phyloP scores from a whole-genome alignment of 2,329 filamentous ascomycete genomes.

The Orbilia javanica region DNA sequence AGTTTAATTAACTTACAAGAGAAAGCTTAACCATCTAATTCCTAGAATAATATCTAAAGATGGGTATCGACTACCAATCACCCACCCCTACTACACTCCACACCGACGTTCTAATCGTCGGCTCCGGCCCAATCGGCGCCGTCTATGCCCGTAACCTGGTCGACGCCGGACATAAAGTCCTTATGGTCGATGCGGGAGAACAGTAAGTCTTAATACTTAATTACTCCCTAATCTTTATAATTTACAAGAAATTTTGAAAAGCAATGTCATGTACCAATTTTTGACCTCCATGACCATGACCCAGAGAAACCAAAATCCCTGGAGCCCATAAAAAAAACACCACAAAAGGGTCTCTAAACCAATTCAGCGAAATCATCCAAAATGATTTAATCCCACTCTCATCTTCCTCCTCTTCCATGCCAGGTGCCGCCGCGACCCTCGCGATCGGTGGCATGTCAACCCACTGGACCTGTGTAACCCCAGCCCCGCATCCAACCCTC shows the following conservation, averaged over 20 bases:
- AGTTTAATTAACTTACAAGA: no score
- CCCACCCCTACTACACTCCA: not conserved
- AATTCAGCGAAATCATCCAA: conserved; percentile 36
- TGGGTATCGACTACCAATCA: conserved; percentile 44
- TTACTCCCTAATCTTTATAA: no score
- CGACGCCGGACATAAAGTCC: conserved; percentile 55
- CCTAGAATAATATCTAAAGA: no score
- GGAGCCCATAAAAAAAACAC: conserved; percentile 62
- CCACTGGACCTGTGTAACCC: conserved; percentile 62
- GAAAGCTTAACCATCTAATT: no score
- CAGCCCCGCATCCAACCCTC: conserved; percentile 40
- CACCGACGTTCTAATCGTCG: conserved; percentile 60
- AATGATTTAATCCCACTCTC: conserved; percentile 22
- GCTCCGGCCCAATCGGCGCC: conserved; percentile 62
- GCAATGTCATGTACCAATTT: no score
- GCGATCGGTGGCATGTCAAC: conserved; percentile 61
- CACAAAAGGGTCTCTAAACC: conserved; percentile 14
- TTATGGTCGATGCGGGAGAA: conserved; percentile 62
- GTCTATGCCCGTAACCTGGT: conserved; percentile 60
- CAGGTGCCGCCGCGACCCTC: conserved; percentile 59
- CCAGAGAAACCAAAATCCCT: conserved; percentile 53
- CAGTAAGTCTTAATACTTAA: conserved; percentile 60
- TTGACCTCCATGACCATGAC: no score
- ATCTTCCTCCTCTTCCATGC: conserved; percentile 29
- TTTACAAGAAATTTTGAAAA: no score